phyloP scores from a whole-genome alignment of 768 basidiomycete species.

The Mycena leptocephala region DNA sequence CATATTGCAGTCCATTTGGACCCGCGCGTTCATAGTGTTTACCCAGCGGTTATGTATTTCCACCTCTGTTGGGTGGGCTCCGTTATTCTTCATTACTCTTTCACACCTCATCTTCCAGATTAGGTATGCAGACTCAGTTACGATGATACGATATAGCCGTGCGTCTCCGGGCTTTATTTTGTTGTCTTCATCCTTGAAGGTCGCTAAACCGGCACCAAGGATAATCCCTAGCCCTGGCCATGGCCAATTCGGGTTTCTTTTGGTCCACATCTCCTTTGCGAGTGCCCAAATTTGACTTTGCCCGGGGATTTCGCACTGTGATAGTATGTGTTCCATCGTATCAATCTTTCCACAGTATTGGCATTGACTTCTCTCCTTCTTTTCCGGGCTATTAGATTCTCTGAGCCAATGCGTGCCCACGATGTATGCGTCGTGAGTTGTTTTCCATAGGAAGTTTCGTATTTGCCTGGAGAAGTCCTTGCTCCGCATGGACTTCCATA shows the following conservation, averaged over 20 bases:
- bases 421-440: not conserved
- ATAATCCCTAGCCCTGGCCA: not conserved
- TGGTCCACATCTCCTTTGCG: not conserved
- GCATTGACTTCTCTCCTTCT: not conserved
- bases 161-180: too few relatives aligned
- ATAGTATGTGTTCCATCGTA: not conserved
- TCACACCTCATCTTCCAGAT: not conserved
- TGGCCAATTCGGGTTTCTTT: not conserved
- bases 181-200: too few relatives aligned
- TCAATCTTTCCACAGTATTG: not conserved
- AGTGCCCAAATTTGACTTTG: not conserved
- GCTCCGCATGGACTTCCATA: not conserved
- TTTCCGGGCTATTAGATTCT: not conserved
- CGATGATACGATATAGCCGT: not conserved
- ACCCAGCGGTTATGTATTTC: not conserved
- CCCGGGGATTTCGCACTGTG: not conserved
- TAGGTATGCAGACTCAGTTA: not conserved
- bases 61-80: not conserved
- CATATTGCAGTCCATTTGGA: not conserved
- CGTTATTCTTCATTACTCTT: not conserved
- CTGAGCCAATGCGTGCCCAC: not conserved
- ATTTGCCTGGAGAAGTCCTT: not conserved
- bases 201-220: too few relatives aligned
- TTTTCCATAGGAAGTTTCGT: not conserved
- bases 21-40: not conserved